phyloP scores from a whole-genome alignment of 1,139 yeast genomes.

The Nadsonia commutata region DNA sequence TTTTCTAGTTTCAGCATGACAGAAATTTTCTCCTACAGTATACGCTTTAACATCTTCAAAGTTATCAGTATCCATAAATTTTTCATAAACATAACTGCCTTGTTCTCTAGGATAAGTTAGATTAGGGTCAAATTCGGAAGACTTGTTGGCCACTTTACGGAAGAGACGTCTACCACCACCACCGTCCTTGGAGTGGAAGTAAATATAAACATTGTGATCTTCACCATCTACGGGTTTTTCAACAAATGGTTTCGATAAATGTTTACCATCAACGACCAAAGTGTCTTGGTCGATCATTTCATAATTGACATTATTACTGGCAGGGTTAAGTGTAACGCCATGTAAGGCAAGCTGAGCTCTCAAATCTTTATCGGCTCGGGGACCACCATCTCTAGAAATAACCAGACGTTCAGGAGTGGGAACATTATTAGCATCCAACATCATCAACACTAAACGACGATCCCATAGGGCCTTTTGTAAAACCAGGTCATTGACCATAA shows the following conservation, averaged over 20 bases:
- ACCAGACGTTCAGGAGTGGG: constrained; percentile 82
- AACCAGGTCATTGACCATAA: constrained; percentile 70
- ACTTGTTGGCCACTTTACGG: constrained; percentile 92
- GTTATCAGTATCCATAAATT: constrained; percentile 95
- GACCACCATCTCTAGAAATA: constrained; percentile 95
- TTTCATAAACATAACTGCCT: constrained; percentile 86
- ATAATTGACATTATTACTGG: constrained; percentile 38
- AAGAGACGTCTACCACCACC: constrained; percentile 95
- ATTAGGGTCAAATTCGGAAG: constrained; percentile 87
- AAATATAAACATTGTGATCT: constrained; percentile 91
- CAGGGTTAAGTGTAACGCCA: constrained; percentile 43
- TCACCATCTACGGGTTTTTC: constrained; percentile 99
- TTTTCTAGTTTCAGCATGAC: constrained; percentile 97
- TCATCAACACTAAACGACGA: constrained; percentile 68
- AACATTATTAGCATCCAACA: constrained; percentile 71
- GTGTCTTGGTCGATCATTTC: constrained; percentile 74
- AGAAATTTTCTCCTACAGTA: constrained; percentile 79
- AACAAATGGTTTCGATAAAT: constrained; percentile 77
- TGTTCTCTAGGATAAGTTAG: constrained; percentile 63
- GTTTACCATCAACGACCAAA: constrained; percentile 54
- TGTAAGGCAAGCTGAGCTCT: constrained; percentile 39
- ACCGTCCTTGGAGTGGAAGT: constrained; percentile 76
- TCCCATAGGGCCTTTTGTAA: constrained; percentile 96
- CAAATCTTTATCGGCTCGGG: constrained; percentile 57
- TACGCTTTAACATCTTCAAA: constrained; percentile 98